A percentile compares a stretch with the other conserved stretches of the same genome.
Evolutionary conservation across 371 early-diverging fungal genomes (phyloP).

Genomic region (Encephalitozoon cuniculi): DNA sequence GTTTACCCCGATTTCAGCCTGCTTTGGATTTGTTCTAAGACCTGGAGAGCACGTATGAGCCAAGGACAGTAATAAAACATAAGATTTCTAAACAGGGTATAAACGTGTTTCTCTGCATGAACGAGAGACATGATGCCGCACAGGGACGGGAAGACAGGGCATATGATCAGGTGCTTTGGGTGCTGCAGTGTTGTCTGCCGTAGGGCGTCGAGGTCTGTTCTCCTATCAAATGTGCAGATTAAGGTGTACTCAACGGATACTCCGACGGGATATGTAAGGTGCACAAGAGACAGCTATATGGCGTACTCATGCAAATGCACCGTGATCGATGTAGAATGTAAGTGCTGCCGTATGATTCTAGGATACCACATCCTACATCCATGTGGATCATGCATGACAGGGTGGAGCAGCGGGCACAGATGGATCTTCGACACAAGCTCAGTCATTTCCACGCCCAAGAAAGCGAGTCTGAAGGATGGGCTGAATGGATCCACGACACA

Average conservation of each 20-base stretch:
- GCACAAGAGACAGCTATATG: background rate
- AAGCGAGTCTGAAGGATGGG: background rate
- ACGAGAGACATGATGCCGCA: background rate
- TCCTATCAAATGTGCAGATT: slow-evolving; percentile 6
- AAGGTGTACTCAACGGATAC: slow-evolving; percentile 3
- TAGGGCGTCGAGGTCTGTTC: slow-evolving; percentile 10
- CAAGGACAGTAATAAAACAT: background rate
- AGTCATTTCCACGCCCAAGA: background rate
- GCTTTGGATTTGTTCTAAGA: slow-evolving; percentile 33
- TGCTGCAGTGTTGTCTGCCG: background rate
- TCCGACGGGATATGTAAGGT: slow-evolving; percentile 1
- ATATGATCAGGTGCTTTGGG: slow-evolving; percentile 12
- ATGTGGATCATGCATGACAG: slow-evolving; percentile 74
- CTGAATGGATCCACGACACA: too few species aligned
- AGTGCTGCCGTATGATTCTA: slow-evolving; percentile 70
- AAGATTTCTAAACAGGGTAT: background rate
- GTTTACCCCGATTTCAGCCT: slow-evolving; percentile 18
- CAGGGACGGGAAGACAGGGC: background rate
- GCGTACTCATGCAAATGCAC: slow-evolving; percentile 27
- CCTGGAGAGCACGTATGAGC: background rate
- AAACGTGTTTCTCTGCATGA: background rate
- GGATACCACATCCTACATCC: slow-evolving; percentile 89
- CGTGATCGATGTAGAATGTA: background rate
- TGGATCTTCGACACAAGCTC: slow-evolving; percentile 76
- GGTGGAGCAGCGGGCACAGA: slow-evolving; percentile 86